Base-by-base conservation (phyloP, 441 rosid species). In the Lepidium campestre region DNA sequence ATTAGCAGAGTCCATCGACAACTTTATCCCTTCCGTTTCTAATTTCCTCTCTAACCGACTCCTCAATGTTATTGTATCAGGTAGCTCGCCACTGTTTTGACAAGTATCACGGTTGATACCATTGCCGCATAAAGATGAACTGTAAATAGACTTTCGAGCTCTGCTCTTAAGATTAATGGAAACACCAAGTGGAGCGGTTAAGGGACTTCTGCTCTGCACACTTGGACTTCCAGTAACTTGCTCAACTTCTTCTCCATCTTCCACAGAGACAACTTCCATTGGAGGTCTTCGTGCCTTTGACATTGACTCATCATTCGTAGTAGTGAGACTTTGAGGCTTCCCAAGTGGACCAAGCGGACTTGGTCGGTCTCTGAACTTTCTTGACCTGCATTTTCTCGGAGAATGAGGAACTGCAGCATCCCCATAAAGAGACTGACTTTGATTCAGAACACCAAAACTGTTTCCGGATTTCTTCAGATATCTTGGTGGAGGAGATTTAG, bases 191-290 rank as follows among this genome's bases (percentile, higher is more conserved):
- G 98, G 96, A 71, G 95, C 91, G 2, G 88, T 89, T 17, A 93
- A 86, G 0, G 89, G 87, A 23, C 86, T 83, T 80, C 85, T 81
- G 32, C 93, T 88, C 73, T 84, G 93, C 58, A 87, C 79, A 18
- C 88, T 79, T 2, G 93, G 91, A 74, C 87, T 87, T 46, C 71
- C 88, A 4, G 88, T 77, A 62, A 74, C 68, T 78, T 93, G 96
- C 72, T 90, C 96, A 47, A 90, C 98, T 79, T 90, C 99, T 77
- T 94, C 97, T 8, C 97, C 99, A 7, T 91, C 99, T 78, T 93
- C 98, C 19, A 84, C 91, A 4, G 97, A 93, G 11, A 75, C 82
- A 65, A 89, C 86, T 62, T 54, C 71, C 61, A 65, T 72, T 0
- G 83, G 89, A 56, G 93, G 83, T 57, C 89, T 80, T 64, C 57